Conservation (phyloP, 202 grass and related monocot species). For the Carex arenaria region DNA sequence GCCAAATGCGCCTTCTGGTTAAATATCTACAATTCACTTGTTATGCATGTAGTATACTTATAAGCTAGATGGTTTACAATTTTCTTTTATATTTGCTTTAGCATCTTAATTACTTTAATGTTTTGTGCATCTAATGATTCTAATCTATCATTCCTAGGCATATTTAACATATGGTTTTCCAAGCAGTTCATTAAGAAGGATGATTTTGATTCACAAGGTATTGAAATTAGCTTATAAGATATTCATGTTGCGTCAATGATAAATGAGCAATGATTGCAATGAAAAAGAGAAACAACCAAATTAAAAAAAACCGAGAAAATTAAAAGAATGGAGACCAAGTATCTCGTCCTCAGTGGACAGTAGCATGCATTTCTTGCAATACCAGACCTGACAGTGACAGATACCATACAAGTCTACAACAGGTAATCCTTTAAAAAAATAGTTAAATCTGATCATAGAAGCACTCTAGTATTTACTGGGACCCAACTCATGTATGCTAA, state of each 20-base stretch:
- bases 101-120: not conserved
- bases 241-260: not conserved
- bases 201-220: slow-evolving; percentile 86
- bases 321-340: not conserved
- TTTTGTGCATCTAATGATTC: not conserved
- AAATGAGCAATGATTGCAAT: not conserved
- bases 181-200: slow-evolving; percentile 75
- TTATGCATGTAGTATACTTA: slow-evolving; percentile 80
- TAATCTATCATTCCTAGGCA: slow-evolving; percentile 39
- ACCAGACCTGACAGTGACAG: not conserved
- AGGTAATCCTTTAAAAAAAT: not conserved
- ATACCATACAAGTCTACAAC: not conserved
- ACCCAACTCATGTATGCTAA: not conserved
- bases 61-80: not conserved
- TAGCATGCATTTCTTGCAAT: not conserved
- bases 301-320: not conserved
- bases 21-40: slow-evolving; percentile 91
- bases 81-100: not conserved
- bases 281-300: not conserved
- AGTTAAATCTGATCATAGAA: not conserved
- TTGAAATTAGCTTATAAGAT: not conserved
- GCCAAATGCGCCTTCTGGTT: slow-evolving; percentile 82
- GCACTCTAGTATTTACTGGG: not conserved
- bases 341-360: not conserved
- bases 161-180: slow-evolving; percentile 77